phyloP scores from a whole-genome alignment of 768 basidiomycete genomes.

The Suillus spraguei region DNA sequence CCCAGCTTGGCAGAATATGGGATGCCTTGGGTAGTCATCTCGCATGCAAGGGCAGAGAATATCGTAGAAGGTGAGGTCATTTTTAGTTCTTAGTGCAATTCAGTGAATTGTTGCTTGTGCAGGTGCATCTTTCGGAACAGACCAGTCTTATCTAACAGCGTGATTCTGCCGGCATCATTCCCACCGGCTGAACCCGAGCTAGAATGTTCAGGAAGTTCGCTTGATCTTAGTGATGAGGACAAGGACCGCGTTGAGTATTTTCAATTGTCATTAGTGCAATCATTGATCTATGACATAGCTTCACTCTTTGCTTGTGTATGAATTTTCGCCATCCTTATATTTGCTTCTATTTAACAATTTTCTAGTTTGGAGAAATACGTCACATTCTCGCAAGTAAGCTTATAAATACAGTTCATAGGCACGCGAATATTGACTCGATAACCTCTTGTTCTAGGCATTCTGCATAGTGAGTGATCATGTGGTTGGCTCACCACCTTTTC shows the following conservation, averaged over 20 bases:
- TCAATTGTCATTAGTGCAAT: not conserved
- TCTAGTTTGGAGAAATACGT: slow-evolving; percentile 36
- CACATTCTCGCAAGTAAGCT: slow-evolving; percentile 30
- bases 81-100: not conserved
- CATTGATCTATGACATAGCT: slow-evolving; percentile 37
- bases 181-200: slow-evolving; percentile 37
- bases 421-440: not conserved
- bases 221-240: slow-evolving; percentile 45
- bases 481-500: not conserved
- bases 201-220: slow-evolving; percentile 21
- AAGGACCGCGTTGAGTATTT: slow-evolving; percentile 44
- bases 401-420: not conserved
- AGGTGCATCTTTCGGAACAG: slow-evolving; percentile 50
- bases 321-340: slow-evolving; percentile 13
- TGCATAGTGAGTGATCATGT: slow-evolving; percentile 20
- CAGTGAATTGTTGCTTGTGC: slow-evolving; percentile 6
- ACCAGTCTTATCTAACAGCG: slow-evolving; percentile 37
- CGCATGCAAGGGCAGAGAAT: slow-evolving; percentile 49
- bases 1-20: slow-evolving; percentile 51
- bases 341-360: slow-evolving; percentile 42
- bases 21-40: slow-evolving; percentile 45
- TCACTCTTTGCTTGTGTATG: slow-evolving; percentile 62
- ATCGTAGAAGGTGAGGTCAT: slow-evolving; percentile 46
- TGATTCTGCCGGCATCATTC: slow-evolving; percentile 57
- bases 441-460: slow-evolving; percentile 20